These are phyloP conservation scores for Auriscalpium microsporum DNA, from an alignment of 768 basidiomycete genomes.

Conservation along the genomic window DNA sequence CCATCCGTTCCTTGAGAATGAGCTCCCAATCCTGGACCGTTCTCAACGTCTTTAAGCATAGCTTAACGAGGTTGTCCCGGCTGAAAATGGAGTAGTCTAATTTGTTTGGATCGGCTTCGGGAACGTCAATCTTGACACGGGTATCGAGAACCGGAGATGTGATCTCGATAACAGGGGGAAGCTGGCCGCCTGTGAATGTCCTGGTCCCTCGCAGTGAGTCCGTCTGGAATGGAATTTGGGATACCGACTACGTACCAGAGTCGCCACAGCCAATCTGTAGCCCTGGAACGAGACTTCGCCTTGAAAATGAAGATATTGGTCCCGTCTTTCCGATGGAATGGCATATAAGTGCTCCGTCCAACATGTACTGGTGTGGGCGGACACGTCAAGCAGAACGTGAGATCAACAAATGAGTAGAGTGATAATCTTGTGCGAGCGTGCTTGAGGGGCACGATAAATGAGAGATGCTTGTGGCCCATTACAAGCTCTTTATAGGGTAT, in stretches of 20 bases:
- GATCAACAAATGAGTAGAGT: conserved; percentile 79
- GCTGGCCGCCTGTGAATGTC: conserved; percentile 44
- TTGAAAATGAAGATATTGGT: conserved; percentile 88
- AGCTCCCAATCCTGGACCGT: conserved; percentile 53
- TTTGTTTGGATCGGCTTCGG: conserved; percentile 34
- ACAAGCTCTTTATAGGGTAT: conserved; percentile 63
- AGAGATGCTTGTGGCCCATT: conserved; percentile 65
- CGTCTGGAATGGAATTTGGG: too few relatives aligned
- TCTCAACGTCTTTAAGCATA: conserved; percentile 50
- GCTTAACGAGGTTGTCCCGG: conserved; percentile 50
- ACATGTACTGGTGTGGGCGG: conserved; percentile 41
- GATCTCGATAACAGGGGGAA: conserved; percentile 66
- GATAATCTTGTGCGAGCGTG: conserved; percentile 60
- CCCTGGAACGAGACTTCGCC: conserved; percentile 63
- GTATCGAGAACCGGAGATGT: conserved; percentile 59
- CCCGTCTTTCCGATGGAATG: conserved; percentile 50
- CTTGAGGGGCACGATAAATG: conserved; percentile 68
- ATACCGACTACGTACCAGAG: conserved; percentile 45
- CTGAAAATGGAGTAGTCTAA: conserved; percentile 42
- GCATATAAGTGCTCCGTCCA: conserved; percentile 34
- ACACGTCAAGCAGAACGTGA: conserved; percentile 73
- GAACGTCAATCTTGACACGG: conserved; percentile 63
- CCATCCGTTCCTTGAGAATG: conserved; percentile 45
- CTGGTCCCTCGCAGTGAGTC: too few relatives aligned
- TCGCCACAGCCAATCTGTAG: conserved; percentile 86